Evolutionary conservation across 495 filamentous ascomycete species (phyloP).

Genomic region (Paragyromitra xinjiangensis): DNA sequence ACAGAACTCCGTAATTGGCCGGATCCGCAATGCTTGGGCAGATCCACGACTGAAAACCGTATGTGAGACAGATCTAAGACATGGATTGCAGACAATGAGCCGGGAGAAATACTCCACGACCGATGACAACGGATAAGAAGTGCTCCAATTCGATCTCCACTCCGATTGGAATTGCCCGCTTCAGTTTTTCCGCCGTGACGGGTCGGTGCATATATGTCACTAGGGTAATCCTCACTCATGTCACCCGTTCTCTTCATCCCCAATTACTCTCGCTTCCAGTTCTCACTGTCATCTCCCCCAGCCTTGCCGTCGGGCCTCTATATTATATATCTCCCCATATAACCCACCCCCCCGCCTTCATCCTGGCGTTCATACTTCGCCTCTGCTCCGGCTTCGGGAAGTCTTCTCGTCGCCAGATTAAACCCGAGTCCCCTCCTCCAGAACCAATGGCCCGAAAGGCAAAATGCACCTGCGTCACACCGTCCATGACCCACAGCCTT

Average conservation of each 20-base stretch:
- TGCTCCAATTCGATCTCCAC: background rate
- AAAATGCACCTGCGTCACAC: conserved; percentile 27
- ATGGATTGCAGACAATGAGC: background rate
- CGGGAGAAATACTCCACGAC: background rate
- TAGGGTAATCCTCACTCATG: background rate
- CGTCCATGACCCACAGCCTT: conserved; percentile 7
- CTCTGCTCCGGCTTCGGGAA: conserved; percentile 34
- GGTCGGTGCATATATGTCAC: conserved; percentile 7
- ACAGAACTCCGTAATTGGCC: background rate
- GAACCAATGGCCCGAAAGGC: conserved; percentile 29
- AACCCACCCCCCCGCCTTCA: conserved; percentile 1
- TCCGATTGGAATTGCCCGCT: conserved; percentile 20
- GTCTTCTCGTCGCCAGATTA: conserved; percentile 23
- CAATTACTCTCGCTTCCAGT: conserved; percentile 13
- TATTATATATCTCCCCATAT: conserved; percentile 3
- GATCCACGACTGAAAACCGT: background rate
- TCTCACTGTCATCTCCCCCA: conserved; percentile 6
- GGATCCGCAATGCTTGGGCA: background rate
- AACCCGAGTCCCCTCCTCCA: background rate
- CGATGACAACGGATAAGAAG: conserved; percentile 16
- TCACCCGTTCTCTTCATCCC: conserved; percentile 3
- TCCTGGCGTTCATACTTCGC: conserved; percentile 38
- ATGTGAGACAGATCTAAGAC: conserved; percentile 35
- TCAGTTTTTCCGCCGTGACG: background rate
- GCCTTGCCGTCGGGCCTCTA: background rate